Conservation (phyloP, 1,284 basidiomycete species). For the Trichosporon sp. region DNA sequence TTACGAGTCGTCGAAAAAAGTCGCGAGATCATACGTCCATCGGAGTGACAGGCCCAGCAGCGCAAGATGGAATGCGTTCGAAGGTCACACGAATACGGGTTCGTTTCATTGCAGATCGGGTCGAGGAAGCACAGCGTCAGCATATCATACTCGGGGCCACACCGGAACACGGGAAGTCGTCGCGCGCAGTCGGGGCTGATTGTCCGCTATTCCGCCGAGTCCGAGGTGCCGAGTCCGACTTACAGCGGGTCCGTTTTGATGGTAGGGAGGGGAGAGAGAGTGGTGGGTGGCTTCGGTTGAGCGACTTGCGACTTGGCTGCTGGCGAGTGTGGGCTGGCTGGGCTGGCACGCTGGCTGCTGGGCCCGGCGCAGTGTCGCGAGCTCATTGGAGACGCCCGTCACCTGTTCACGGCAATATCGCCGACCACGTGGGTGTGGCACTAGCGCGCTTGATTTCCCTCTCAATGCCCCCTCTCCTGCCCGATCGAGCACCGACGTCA, state of each 20-base stretch:
- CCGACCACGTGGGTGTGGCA: slow-evolving; percentile 8
- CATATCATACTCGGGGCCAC: background rate
- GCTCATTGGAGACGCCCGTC: slow-evolving; percentile 1
- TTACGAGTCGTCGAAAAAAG: background rate
- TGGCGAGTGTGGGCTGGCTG: slow-evolving; percentile 1
- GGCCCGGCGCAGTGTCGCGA: background rate
- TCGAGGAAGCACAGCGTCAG: slow-evolving; percentile 5
- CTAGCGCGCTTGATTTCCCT: slow-evolving; percentile 20
- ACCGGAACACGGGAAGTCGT: background rate
- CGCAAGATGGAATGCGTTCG: slow-evolving; percentile 3
- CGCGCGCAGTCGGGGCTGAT: background rate
- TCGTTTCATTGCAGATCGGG: background rate
- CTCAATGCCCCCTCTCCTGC: background rate
- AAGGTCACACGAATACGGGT: background rate
- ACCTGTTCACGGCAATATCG: slow-evolving; percentile 5
- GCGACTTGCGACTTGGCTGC: background rate
- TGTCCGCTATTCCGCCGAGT: background rate
- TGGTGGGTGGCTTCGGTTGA: background rate
- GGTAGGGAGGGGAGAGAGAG: background rate
- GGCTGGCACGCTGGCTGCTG: background rate
- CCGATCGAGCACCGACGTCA: background rate
- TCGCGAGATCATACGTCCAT: background rate
- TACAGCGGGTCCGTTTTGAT: slow-evolving; percentile 12
- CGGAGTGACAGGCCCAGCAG: background rate
- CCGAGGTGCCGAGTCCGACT: background rate